Base-by-base conservation (phyloP, 257 asterid species). In the Catharanthus roseus region DNA sequence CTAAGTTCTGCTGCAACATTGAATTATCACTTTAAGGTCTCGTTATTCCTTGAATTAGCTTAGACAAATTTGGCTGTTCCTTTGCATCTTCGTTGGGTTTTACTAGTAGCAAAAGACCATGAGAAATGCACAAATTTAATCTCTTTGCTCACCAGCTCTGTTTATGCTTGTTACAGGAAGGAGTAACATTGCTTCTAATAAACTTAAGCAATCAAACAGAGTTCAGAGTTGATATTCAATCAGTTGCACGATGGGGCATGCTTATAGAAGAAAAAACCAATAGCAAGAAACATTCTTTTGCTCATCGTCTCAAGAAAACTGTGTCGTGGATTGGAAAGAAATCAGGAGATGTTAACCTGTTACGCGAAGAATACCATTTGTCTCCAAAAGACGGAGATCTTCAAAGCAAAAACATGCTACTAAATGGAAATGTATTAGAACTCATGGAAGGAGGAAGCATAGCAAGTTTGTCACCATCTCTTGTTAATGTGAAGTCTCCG, bases 301-400 rank as follows among this genome's bases (percentile, higher is more conserved):
- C 55, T 21, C 82, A 70, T n/a, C 44, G 78, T 47, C 85, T 95
- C 1, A 95, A 91, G 85, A 79, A 64, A 72, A 73, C 89, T 0
- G 78, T 95, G 24, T 80, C 93, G 0, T 89, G 97, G 99, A 50
- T 91, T 3, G 99, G 97, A 62, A 85, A 65, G 69, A 87, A 74
- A 80, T 85, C 91, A 49, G 78, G 87, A 6, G 95, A 90, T 8
- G 87, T 67, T 53, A 72, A 78, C 34, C 56, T 87, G 19, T 50
- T 39, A 0, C 84, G 97, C 15, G 92, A 90, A 80, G 98, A 90
- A 72, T 93, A 93, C 77, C 88, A 86, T 71, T 79, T 93, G 38
- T 86, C 96, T 41, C 89, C 97, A 23, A 50, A 81, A 75, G 76
- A 79, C 10, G 91, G 86, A 5, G 49, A 86, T 73, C 83, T 86